Evolutionary conservation across 1,284 basidiomycete genomes (phyloP).

Genomic region (Austroboletus olivaceoglutinosus): DNA sequence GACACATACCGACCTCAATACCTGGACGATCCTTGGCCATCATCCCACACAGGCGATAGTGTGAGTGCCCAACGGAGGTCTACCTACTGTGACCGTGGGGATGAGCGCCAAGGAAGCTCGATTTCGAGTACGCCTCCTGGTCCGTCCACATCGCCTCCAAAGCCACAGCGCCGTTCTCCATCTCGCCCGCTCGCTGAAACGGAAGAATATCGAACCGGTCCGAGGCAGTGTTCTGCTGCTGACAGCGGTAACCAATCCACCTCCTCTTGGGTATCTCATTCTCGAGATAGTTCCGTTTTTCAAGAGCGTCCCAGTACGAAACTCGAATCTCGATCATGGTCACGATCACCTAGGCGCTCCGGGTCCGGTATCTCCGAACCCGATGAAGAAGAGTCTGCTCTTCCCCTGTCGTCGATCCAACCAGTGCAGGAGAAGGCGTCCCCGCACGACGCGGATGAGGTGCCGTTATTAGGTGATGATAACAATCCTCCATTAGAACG

Average conservation of each 20-base stretch:
- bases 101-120: conserved; percentile 31
- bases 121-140: conserved; percentile 37
- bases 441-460: conserved; percentile 8
- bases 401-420: conserved; percentile 21
- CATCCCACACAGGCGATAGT: conserved; percentile 21
- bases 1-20: conserved; percentile 43
- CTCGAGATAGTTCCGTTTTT: conserved; percentile 26
- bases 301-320: conserved; percentile 28
- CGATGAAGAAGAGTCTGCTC: conserved; percentile 21
- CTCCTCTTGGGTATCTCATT: conserved; percentile 19
- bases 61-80: conserved; percentile 15
- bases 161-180: conserved; percentile 21
- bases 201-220: conserved; percentile 7
- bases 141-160: conserved; percentile 13
- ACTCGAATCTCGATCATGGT: conserved; percentile 36
- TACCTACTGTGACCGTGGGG: conserved; percentile 21
- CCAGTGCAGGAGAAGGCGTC: conserved; percentile 24
- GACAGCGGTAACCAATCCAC: conserved; percentile 11
- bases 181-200: conserved; percentile 9
- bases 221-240: conserved; percentile 3
- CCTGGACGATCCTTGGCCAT: conserved; percentile 26
- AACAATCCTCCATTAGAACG: conserved; percentile 17
- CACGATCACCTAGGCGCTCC: conserved; percentile 39
- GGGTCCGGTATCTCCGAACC: conserved; percentile 32
- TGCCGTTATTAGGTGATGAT: conserved; percentile 9